A percentile compares a stretch with the other conserved stretches of the same genome.
Conservation (phyloP, 2,329 filamentous ascomycete species). For the Fusarium sp. region DNA sequence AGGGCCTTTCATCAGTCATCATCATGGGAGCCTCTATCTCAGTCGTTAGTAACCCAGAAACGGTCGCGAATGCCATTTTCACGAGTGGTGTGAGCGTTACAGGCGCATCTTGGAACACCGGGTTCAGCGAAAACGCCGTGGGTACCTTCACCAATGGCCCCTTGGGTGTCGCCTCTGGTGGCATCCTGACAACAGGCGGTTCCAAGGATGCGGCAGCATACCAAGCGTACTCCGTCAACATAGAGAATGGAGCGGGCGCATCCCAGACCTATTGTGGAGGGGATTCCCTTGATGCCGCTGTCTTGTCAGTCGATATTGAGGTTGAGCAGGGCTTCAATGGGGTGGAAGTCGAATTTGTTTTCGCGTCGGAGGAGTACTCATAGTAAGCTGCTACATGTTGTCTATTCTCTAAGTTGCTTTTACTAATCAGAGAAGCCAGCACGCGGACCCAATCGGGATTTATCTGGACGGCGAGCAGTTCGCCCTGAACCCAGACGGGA, state of each 20-base stretch:
- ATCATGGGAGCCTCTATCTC: neutral
- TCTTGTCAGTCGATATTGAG: neutral
- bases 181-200: neutral
- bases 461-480: neutral
- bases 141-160: constrained; percentile 48
- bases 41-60: neutral
- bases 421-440: neutral
- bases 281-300: neutral
- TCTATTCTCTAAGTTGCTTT: neutral
- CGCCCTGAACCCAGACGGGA: neutral
- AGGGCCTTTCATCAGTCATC: neutral
- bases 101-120: neutral
- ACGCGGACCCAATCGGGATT: neutral
- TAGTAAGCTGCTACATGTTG: neutral
- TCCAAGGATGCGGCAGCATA: neutral
- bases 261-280: neutral
- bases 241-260: neutral
- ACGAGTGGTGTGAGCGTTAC: neutral
- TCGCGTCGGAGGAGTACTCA: neutral
- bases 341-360: neutral
- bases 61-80: neutral
- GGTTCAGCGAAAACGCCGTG: constrained; percentile 56
- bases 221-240: neutral
- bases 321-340: neutral
- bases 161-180: neutral